Base-by-base conservation (phyloP, 345 rosid genomes). In the Cardamine occulta region DNA sequence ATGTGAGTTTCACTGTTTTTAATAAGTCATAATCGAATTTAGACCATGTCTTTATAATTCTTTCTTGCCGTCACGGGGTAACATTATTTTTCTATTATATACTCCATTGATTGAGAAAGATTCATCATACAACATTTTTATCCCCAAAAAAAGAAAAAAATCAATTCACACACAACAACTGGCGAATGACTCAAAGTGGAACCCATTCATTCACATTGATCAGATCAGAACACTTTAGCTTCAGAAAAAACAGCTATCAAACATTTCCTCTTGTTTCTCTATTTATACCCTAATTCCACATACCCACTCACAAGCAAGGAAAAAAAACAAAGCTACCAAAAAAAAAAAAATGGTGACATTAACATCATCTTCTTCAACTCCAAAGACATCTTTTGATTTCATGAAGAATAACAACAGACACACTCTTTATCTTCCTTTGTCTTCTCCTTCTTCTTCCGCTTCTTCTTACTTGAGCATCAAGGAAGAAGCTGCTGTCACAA, bases 381-480 rank as follows among this genome's bases (percentile, higher is more conserved):
- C 78, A 61, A 78, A 73, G 12, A 52, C 68, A 59, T 78, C 81
- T 60, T 72, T 78, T 52, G 81, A 73, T 78, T 73, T 78, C 64
- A 59, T 35, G 57, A 78, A 59, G 70, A 54, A 26, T 37, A 66
- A 60, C 49, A 66, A 17, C 31, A 60, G 15, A 66, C 69, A 45
- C 51, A 72, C 7, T 53, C 42, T 49, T 19, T 29, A 13, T 70
- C 51, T 18, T 7, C 57, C 56, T 51, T 24, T 15, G 19, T 19
- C 76, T 64, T 35, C 53, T 69, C 6, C 91, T 68, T 81, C 84
- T 69, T 71, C 57, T 56, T 37, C 90, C 47, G 84, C 85, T 65
- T 84, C 72, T 32, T 72, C 92, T 70, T 85, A 79, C 86, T 53
- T 85, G 77, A 75, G 51, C 58, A 73, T n/a, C 63, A 19, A 75